Percentiles rank a stretch among this genome's conserved stretches.
Evolutionary conservation across 2,329 filamentous ascomycete genomes (phyloP).

Genomic region (Pochonia chlamydosporia): DNA sequence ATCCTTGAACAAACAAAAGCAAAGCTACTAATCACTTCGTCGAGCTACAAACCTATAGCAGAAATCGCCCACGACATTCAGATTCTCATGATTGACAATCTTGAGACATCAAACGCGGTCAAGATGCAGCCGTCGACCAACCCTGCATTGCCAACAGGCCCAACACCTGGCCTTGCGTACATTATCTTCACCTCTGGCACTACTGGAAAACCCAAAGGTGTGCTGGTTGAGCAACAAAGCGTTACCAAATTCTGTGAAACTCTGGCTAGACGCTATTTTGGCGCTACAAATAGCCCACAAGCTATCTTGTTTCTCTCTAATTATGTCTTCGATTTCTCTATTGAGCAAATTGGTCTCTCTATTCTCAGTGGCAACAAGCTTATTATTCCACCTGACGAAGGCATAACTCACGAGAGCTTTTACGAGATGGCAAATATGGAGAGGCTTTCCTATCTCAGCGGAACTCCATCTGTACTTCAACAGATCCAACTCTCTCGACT

Average conservation of each 20-base stretch:
- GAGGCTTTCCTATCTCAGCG: slow-evolving; percentile 1
- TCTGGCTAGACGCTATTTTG: slow-evolving; percentile 7
- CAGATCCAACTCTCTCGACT: slow-evolving; percentile 1
- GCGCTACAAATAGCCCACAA: not conserved
- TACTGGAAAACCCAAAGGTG: slow-evolving; percentile 11
- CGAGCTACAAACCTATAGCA: not conserved
- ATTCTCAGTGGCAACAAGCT: slow-evolving; percentile 1
- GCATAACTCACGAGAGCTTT: not conserved
- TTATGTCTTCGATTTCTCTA: slow-evolving; percentile 10
- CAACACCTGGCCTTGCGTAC: slow-evolving; percentile 5
- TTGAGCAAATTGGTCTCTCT: slow-evolving; percentile 1
- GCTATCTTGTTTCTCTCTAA: slow-evolving; percentile 7
- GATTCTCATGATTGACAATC: no score
- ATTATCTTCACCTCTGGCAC: slow-evolving; percentile 13
- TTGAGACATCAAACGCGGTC: not conserved
- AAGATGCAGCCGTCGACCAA: not conserved
- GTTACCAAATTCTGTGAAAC: slow-evolving; percentile 1
- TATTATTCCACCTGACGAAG: not conserved
- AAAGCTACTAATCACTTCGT: not conserved
- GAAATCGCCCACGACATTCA: not conserved
- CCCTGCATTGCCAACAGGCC: not conserved
- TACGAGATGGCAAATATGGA: not conserved
- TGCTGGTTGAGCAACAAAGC: slow-evolving; percentile 9
- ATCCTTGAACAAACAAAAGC: not conserved
- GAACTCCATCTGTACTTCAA: slow-evolving; percentile 1